phyloP scores from a whole-genome alignment of 371 early-diverging fungal genomes.

The Mucor mucedo region DNA sequence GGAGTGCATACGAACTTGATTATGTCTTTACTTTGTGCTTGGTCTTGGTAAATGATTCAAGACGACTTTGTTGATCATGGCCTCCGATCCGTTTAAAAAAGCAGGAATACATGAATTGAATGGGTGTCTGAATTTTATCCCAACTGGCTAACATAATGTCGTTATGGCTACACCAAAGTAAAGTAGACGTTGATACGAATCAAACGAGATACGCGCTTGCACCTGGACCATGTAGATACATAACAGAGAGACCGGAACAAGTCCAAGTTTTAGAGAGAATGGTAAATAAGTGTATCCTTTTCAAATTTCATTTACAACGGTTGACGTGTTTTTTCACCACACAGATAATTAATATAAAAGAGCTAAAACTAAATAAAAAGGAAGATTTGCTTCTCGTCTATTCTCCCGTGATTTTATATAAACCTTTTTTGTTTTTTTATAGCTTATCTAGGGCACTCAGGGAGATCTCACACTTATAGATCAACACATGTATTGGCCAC shows the following conservation, averaged over 20 bases:
- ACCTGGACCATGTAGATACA: constrained; percentile 16
- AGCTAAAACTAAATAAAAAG: background rate
- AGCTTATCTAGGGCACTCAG: no score
- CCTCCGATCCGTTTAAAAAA: constrained; percentile 79
- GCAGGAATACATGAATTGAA: constrained; percentile 72
- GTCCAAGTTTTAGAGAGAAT: constrained; percentile 9
- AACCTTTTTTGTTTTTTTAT: no score
- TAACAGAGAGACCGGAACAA: constrained; percentile 18
- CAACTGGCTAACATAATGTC: constrained; percentile 28
- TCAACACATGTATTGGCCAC: background rate
- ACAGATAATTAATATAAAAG: no score
- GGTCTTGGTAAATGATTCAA: constrained; percentile 79
- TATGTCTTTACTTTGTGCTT: constrained; percentile 62
- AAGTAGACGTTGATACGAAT: constrained; percentile 19
- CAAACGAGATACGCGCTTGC: constrained; percentile 8
- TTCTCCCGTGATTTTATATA: no score
- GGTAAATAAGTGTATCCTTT: constrained; percentile 23
- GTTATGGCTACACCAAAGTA: constrained; percentile 11
- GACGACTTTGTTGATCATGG: constrained; percentile 63
- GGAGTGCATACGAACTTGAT: background rate
- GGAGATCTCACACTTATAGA: no score
- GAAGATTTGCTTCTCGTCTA: background rate
- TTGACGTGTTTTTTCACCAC: background rate
- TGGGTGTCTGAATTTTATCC: constrained; percentile 47
- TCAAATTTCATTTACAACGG: constrained; percentile 13